Percentiles rank a stretch among this genome's conserved stretches.
Evolutionary conservation across 768 basidiomycete species (phyloP).

Genomic region (Suillus cothurnatus): DNA sequence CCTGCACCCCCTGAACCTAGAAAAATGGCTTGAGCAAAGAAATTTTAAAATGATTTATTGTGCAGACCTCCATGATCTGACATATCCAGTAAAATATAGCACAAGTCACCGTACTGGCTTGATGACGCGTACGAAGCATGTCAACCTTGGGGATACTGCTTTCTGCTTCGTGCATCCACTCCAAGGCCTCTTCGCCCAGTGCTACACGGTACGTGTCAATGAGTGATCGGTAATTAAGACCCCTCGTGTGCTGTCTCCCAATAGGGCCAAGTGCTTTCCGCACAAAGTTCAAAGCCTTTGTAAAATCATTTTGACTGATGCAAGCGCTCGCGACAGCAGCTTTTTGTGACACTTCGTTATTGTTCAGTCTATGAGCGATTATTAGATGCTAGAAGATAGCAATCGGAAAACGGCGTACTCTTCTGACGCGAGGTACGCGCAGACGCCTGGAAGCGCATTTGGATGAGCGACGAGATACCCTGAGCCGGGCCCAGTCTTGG

Average conservation of each 20-base stretch:
- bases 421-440: slow-evolving; percentile 35
- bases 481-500: slow-evolving; percentile 30
- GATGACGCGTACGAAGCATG: slow-evolving; percentile 22
- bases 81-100: slow-evolving; percentile 52
- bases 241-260: background rate
- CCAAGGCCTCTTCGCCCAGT: slow-evolving; percentile 20
- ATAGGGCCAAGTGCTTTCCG: slow-evolving; percentile 17
- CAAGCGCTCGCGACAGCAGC: slow-evolving; percentile 28
- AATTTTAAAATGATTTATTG: no score
- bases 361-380: slow-evolving; percentile 21
- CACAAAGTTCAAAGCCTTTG: slow-evolving; percentile 25
- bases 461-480: slow-evolving; percentile 26
- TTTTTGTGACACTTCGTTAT: slow-evolving; percentile 30
- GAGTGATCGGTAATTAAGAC: slow-evolving; percentile 35
- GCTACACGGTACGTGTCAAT: slow-evolving; percentile 27
- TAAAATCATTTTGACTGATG: slow-evolving; percentile 22
- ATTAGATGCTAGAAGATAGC: background rate
- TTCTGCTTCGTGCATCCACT: slow-evolving; percentile 40
- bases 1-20: slow-evolving; percentile 27
- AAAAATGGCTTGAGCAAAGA: background rate
- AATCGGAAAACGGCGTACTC: slow-evolving; percentile 21
- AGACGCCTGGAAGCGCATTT: slow-evolving; percentile 29
- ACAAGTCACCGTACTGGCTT: slow-evolving; percentile 30
- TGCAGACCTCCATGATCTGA: slow-evolving; percentile 38
- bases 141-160: slow-evolving; percentile 16